These are phyloP conservation scores for Tilletia caries DNA, from an alignment of 1,284 basidiomycete genomes.

Conservation along the genomic window DNA sequence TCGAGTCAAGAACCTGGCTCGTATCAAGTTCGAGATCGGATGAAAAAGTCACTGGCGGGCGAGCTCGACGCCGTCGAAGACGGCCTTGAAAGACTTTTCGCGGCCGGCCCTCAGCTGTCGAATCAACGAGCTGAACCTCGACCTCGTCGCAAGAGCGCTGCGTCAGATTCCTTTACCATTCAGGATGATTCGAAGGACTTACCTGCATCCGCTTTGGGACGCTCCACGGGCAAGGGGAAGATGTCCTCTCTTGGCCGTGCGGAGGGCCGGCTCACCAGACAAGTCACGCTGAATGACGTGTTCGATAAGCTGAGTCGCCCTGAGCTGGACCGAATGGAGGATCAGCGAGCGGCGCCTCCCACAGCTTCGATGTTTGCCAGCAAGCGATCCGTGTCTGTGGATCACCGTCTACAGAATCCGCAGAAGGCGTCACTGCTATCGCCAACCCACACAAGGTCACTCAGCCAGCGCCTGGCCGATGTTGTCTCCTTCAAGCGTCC, in stretches of 20 bases:
- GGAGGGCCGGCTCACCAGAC: neutral
- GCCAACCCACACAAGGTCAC: neutral
- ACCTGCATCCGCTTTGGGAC: neutral
- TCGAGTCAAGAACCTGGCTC: neutral
- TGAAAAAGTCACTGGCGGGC: neutral
- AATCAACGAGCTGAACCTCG: conserved; percentile 3
- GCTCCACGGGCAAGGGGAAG: neutral
- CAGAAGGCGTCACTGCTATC: too few relatives aligned
- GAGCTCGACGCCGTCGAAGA: neutral
- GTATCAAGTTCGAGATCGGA: neutral
- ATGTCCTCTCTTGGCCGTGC: neutral
- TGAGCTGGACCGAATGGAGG: neutral
- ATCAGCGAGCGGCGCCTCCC: neutral
- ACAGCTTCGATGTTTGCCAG: too few relatives aligned
- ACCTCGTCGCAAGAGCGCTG: neutral
- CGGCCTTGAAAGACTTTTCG: neutral
- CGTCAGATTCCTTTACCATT: neutral
- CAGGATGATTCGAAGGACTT: neutral
- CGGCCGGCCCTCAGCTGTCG: neutral
- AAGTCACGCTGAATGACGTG: neutral
- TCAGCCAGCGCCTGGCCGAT: conserved; percentile 1
- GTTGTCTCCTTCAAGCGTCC: conserved; percentile 3
- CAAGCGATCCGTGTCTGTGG: too few relatives aligned
- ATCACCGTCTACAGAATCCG: too few relatives aligned
- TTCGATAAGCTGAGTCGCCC: conserved; percentile 3